phyloP scores from a whole-genome alignment of 2,329 filamentous ascomycete genomes.

The Trichoderma breve region DNA sequence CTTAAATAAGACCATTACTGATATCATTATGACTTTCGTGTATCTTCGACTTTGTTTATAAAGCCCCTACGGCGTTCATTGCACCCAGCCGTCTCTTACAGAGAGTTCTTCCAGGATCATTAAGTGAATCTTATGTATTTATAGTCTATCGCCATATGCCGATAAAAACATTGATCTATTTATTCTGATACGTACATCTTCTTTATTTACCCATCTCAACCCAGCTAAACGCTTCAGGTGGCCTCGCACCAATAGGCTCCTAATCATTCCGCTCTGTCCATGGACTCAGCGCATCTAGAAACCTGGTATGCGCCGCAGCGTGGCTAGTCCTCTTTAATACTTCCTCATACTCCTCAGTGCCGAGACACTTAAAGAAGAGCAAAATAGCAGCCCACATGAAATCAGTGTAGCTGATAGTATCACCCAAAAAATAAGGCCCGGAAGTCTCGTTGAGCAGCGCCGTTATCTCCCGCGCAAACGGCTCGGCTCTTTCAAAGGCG shows the following conservation, averaged over 20 bases:
- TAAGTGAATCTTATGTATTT: not conserved
- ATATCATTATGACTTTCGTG: no score
- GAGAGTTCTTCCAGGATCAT: no score
- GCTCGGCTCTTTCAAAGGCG: not conserved
- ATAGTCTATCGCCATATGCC: not conserved
- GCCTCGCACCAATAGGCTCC: not conserved
- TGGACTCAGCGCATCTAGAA: not conserved
- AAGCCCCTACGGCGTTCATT: no score
- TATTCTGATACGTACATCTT: not conserved
- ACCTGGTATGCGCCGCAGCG: not conserved
- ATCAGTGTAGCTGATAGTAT: slow-evolving; percentile 3
- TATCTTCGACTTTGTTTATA: no score
- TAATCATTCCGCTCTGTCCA: not conserved
- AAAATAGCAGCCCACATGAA: slow-evolving; percentile 5
- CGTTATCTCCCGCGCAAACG: slow-evolving; percentile 4
- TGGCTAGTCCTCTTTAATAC: not conserved
- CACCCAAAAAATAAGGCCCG: not conserved
- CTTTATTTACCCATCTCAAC: not conserved
- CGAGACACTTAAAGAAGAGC: slow-evolving; percentile 3
- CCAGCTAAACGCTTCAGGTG: not conserved
- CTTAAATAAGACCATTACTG: no score
- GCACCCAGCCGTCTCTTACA: no score
- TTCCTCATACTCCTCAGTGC: not conserved
- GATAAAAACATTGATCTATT: not conserved
- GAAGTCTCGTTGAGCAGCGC: slow-evolving; percentile 4